Percentiles rank a stretch among this genome's conserved stretches.
Conservation (phyloP, 73 alveolate genomes). For the Blepharisma japonicum region DNA sequence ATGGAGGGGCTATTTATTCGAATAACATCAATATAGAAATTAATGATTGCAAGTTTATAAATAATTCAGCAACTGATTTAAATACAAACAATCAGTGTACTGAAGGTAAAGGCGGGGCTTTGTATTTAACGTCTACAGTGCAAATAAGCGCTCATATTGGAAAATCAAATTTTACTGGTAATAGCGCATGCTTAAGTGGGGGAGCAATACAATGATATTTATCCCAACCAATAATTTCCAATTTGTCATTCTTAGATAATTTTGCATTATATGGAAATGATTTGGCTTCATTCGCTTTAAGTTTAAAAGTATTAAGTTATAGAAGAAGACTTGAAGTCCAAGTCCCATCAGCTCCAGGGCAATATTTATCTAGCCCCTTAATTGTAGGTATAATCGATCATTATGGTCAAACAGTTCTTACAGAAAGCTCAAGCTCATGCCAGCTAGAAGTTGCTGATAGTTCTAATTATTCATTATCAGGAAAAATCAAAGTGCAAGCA, state of each 20-base stretch:
- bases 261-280: slow-evolving; percentile 30
- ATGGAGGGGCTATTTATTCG: too few relatives aligned
- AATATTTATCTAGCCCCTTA: slow-evolving; percentile 5
- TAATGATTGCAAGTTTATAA: too few relatives aligned
- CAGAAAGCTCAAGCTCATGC: slow-evolving; percentile 28
- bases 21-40: too few relatives aligned
- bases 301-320: not conserved
- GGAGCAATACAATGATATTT: not conserved
- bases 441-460: not conserved
- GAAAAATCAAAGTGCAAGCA: slow-evolving; percentile 25
- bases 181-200: not conserved
- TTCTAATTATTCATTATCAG: not conserved
- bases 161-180: not conserved
- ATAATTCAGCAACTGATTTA: too few relatives aligned
- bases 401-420: slow-evolving; percentile 17
- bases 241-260: not conserved
- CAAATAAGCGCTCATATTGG: not conserved
- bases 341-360: slow-evolving; percentile 29
- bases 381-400: slow-evolving; percentile 22
- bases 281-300: not conserved
- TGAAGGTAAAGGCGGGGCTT: not conserved
- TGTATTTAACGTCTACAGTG: not conserved
- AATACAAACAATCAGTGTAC: too few relatives aligned
- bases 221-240: not conserved
- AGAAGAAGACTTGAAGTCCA: not conserved